phyloP scores from a whole-genome alignment of 2,329 filamentous ascomycete species.

The Colletotrichum spaethianum region DNA sequence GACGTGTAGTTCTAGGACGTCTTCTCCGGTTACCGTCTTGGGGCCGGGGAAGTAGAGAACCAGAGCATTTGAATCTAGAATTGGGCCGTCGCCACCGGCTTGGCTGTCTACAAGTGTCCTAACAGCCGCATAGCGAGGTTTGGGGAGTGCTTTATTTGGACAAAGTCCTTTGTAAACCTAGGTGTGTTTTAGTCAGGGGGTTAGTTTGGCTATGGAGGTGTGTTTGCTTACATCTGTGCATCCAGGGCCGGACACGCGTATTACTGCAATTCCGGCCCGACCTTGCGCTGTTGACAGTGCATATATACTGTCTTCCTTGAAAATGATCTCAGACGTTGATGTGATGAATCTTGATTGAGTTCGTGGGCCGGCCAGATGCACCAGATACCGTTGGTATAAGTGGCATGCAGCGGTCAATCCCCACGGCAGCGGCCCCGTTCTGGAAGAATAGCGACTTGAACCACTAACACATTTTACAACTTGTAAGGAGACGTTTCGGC shows the following conservation, averaged over 20 bases:
- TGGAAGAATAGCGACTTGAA: neutral
- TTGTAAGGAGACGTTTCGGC: constrained; percentile 10
- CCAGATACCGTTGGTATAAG: neutral
- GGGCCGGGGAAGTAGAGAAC: constrained; percentile 87
- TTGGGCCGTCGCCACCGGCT: constrained; percentile 55
- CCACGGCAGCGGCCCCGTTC: constrained; percentile 10
- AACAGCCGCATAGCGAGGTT: constrained; percentile 75
- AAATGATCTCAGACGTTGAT: neutral
- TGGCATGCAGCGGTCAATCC: neutral
- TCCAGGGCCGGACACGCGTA: constrained; percentile 86
- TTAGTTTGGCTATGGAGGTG: neutral
- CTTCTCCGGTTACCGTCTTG: constrained; percentile 90
- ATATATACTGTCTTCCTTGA: constrained; percentile 80
- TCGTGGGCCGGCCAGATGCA: neutral
- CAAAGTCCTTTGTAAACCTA: constrained; percentile 68
- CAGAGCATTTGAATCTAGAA: constrained; percentile 84
- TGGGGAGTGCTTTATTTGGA: constrained; percentile 60
- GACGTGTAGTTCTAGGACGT: constrained; percentile 93
- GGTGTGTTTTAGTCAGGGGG: neutral
- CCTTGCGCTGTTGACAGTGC: constrained; percentile 90
- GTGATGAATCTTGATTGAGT: constrained; percentile 11
- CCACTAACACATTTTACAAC: constrained; percentile 34
- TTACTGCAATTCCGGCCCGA: constrained; percentile 89
- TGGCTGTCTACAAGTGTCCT: constrained; percentile 77
- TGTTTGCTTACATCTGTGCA: constrained; percentile 72